Evolutionary conservation across 2,329 filamentous ascomycete genomes (phyloP), one percentile per base, ranked within the genome.

Genomic region (Aspergillus fijiensis): DNA sequence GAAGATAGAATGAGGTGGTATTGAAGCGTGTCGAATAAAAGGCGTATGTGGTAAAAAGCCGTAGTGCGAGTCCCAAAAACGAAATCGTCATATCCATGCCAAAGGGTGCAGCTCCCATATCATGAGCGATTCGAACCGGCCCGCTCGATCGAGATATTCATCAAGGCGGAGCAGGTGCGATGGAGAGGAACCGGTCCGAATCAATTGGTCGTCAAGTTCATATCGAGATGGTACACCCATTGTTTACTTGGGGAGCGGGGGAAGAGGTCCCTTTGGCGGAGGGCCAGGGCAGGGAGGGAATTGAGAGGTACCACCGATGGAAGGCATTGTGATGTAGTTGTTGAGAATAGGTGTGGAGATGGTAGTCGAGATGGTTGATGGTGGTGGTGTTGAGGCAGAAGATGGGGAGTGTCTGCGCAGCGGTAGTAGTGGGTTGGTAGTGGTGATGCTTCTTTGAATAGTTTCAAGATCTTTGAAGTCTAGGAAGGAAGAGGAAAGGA

Each of bases 241-340:
- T 45, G 51, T 67, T 72, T 75, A 76, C 69, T 76, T 76, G 39
- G 74, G 74, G 62, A 76, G 68, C 57, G 74, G 74, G 66, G 74
- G 74, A 29, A 76, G 69, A 70, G 74, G 74, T 55, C 74, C 74
- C 72, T 74, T 74, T 55, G 74, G 74, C 56, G 74, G 74, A 66
- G 74, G 74, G 45, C 74, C 74, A 5, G 74, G 74, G 69, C 74
- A 76, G 57, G 74, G 74, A 71, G 74, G 74, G 64, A 76, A 75
- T 55, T 74, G 72, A 69, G 72, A 72, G 49, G 66, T 60, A 58
- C 69, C 64, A 61, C 63, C 70, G 67, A 74, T 59, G 60, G 73
- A 75, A 74, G 73, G 73, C 73, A 75, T 75, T 56, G 60, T 72
- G 68, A 54, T 53, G 39, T 48, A 21, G 33, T 23, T 48, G 42